phyloP scores from a whole-genome alignment of 352 stramenopile species.

The Nothophytophthora sp. region DNA sequence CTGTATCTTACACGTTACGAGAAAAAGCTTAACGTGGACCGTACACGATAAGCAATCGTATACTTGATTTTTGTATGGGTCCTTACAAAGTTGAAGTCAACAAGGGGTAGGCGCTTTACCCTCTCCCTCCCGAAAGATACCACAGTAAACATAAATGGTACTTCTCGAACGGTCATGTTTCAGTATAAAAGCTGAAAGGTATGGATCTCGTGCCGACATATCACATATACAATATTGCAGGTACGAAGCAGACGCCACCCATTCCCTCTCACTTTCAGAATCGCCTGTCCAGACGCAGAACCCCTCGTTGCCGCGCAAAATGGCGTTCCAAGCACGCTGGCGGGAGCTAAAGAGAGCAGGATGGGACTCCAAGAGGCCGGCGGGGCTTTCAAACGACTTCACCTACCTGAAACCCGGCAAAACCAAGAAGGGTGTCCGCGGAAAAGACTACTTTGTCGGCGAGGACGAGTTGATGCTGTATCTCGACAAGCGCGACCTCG shows the following conservation, averaged over 20 bases:
- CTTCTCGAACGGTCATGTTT: not conserved
- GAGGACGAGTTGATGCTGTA: too few species aligned
- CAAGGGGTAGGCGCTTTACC: not conserved
- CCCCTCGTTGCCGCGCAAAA: not conserved
- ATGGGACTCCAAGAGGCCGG: conserved; percentile 1
- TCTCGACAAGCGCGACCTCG: too few species aligned
- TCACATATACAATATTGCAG: too few species aligned
- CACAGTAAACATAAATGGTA: not conserved
- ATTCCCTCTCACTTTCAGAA: conserved; percentile 7
- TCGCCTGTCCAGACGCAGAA: not conserved
- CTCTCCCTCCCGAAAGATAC: not conserved
- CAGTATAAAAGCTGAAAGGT: not conserved
- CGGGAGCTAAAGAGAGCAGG: not conserved
- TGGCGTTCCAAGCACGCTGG: conserved; percentile 5
- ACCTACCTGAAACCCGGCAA: too few species aligned
- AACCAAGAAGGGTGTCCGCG: too few species aligned
- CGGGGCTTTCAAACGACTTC: conserved; percentile 3
- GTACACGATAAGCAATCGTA: conserved; percentile 14
- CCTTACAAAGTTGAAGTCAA: conserved; percentile 15
- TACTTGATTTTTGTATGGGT: conserved; percentile 4
- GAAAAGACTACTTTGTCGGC: too few species aligned
- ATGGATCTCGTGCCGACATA: not conserved
- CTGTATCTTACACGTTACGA: conserved; percentile 9
- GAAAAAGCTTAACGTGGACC: conserved; percentile 10
- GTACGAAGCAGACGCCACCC: conserved; percentile 2